phyloP scores from a whole-genome alignment of 441 rosid species.

The Pelargonium cotyledonis region DNA sequence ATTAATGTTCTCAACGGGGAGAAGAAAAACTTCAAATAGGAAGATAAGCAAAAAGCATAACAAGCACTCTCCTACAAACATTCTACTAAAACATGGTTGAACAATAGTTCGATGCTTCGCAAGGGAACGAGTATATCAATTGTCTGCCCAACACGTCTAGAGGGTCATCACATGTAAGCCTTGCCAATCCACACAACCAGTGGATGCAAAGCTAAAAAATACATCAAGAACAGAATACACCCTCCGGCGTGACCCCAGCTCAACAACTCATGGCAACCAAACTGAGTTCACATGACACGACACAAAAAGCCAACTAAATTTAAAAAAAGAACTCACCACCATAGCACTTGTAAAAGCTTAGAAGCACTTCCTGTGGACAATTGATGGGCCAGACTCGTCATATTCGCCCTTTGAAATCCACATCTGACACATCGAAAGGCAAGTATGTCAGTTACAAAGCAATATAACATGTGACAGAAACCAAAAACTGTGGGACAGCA shows the following conservation, averaged over 20 bases:
- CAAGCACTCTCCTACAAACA: constrained; percentile 5
- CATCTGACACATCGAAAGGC: neutral
- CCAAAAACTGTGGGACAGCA: neutral
- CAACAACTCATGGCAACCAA: constrained; percentile 10
- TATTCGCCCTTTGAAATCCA: constrained; percentile 15
- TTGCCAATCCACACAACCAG: neutral
- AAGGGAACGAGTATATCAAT: neutral
- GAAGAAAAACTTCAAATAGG: neutral
- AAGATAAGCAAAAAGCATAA: neutral
- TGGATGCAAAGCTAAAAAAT: neutral
- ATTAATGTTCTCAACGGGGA: neutral
- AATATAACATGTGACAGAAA: neutral
- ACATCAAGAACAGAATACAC: neutral
- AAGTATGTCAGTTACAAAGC: constrained; percentile 2
- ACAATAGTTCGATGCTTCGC: constrained; percentile 2
- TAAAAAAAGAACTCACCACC: constrained; percentile 11
- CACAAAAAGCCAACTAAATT: constrained; percentile 11
- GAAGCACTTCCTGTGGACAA: neutral
- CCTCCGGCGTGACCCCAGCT: constrained; percentile 12
- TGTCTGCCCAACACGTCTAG: neutral
- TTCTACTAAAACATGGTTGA: constrained; percentile 1
- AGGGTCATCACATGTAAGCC: neutral
- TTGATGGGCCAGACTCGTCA: neutral
- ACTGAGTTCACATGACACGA: constrained; percentile 13
- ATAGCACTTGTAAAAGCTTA: neutral